These are phyloP conservation scores for Geotrichum macrosporum DNA, from an alignment of 1,139 yeast species.

Conservation along the genomic window DNA sequence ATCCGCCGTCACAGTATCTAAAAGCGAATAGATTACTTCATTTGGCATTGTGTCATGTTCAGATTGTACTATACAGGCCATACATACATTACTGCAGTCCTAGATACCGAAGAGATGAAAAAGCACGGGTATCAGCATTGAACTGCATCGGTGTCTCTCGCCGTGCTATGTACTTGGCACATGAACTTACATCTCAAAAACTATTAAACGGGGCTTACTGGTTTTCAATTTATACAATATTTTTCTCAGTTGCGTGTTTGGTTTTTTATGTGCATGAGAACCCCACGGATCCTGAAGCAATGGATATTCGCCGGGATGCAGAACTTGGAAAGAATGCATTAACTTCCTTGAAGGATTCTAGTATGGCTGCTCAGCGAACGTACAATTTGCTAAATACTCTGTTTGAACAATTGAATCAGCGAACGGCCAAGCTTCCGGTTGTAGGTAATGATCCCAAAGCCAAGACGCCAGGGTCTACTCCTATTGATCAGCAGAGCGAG, in stretches of 20 bases:
- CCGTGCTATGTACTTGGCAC: constrained; percentile 75
- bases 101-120: constrained; percentile 44
- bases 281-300: constrained; percentile 48
- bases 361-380: constrained; percentile 75
- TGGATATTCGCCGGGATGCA: constrained; percentile 62
- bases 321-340: constrained; percentile 75
- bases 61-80: constrained; percentile 82
- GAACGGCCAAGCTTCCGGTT: constrained; percentile 22
- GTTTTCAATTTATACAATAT: constrained; percentile 90
- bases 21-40: constrained; percentile 76
- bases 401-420: constrained; percentile 59
- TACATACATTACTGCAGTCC: constrained; percentile 76
- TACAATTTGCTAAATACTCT: constrained; percentile 72
- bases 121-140: constrained; percentile 65
- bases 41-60: constrained; percentile 75
- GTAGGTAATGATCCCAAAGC: not conserved
- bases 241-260: constrained; percentile 83
- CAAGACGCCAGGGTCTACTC: constrained; percentile 5
- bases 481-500: constrained; percentile 7
- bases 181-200: constrained; percentile 71
- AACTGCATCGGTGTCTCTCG: constrained; percentile 84
- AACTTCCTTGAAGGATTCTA: constrained; percentile 64
- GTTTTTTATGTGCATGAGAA: constrained; percentile 81
- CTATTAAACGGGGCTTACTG: constrained; percentile 84
- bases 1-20: constrained; percentile 61